Evolutionary conservation across 495 filamentous ascomycete species (phyloP).

Genomic region (Xylaria flabelliformis): DNA sequence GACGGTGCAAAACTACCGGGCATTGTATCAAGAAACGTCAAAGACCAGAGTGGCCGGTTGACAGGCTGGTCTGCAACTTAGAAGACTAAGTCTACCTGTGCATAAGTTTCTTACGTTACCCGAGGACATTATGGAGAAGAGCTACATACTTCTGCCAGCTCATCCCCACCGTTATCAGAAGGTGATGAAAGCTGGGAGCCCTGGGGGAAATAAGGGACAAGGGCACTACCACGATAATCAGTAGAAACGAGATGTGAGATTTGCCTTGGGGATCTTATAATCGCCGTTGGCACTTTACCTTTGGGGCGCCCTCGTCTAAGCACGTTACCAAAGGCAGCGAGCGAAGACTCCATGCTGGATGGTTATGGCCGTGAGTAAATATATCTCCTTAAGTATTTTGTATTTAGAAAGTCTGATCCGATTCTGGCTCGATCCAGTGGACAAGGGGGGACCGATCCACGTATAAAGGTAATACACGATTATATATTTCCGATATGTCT

Average conservation of each 20-base stretch:
- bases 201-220: background rate
- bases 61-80: conserved; percentile 27
- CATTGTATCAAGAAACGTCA: conserved; percentile 31
- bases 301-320: background rate
- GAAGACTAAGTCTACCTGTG: background rate
- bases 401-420: background rate
- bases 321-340: background rate
- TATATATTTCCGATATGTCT: background rate
- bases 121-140: background rate
- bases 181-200: background rate
- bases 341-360: background rate
- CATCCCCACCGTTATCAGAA: background rate
- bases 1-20: conserved; percentile 26
- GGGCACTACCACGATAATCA: background rate
- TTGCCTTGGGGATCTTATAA: background rate
- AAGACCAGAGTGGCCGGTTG: conserved; percentile 15
- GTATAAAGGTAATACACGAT: background rate
- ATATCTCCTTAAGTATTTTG: background rate
- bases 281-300: background rate
- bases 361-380: background rate
- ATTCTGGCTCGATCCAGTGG: background rate
- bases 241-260: background rate
- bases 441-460: background rate
- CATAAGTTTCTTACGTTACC: background rate
- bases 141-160: background rate